Base-by-base conservation (phyloP, 164 flowering plant species). In the Cinnamomum micranthum region DNA sequence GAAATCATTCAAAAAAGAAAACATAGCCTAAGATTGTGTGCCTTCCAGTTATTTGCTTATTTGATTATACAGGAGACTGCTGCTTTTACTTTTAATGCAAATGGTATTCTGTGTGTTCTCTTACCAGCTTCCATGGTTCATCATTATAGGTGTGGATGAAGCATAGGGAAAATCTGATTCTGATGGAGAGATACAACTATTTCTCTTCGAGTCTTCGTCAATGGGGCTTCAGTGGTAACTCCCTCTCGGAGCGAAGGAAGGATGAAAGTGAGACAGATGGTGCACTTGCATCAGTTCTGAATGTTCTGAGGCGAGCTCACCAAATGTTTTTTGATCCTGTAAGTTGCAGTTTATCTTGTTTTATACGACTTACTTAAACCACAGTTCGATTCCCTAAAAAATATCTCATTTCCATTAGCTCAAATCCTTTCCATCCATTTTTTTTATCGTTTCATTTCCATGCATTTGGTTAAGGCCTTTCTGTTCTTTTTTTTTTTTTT, bases 161-260 rank as follows among this genome's bases (percentile, higher is more conserved):
- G 81, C 90, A 94, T 55, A 89, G 71, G 74, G 94, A 87, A 35
- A 94, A 94, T 80, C 69, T 94, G 80, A 88, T 94, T 69, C 50
- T 87, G 79, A 92, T 95, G 90, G 95, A 95, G 63, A 88, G 95
- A 84, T 95, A 95, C 78, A 90, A 90, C 74, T 95, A 77, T 79
- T 95, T 95, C 77, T 84, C 90, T 73, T 91, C 97, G 17, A 91
- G 97, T 80, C 81, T 88, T 50, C 87, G 82, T 9, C 88, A 87
- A 51, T 91, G 86, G 75, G 88, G 89, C 60, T 84, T 82, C 77
- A 74, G 41, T 28, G 74, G 83, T 58, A 81, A 81, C 76, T 89
- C 97, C 70, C 88, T 89, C 58, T 88, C 92, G 4, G 87, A 90
- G 81, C 55, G 76, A 75, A 91, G 80, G 83, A 85, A 78, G 80